Evolutionary conservation across 805 yeast genomes (phyloP).

Genomic region (Torulaspora franciscae): DNA sequence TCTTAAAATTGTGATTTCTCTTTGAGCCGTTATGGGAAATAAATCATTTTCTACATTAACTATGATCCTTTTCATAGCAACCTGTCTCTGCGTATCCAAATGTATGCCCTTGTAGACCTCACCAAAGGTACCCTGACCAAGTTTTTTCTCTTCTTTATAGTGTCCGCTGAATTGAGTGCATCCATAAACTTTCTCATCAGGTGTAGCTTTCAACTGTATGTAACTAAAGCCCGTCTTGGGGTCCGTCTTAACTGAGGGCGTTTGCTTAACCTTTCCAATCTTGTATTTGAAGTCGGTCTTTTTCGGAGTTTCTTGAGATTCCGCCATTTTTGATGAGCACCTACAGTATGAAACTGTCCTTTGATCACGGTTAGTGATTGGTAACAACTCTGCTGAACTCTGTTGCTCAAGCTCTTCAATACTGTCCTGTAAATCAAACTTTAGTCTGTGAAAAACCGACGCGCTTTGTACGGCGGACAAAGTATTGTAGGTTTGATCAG

Average conservation of each 20-base stretch:
- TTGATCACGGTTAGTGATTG: not conserved
- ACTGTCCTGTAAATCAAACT: not conserved
- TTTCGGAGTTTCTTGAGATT: conserved; percentile 1
- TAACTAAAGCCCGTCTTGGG: conserved; percentile 25
- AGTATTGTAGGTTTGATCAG: too few species aligned
- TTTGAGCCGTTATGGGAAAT: conserved; percentile 89
- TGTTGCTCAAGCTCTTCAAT: not conserved
- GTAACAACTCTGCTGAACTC: not conserved
- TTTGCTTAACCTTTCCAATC: conserved; percentile 35
- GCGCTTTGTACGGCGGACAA: not conserved
- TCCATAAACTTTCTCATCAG: conserved; percentile 31
- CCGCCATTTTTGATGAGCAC: conserved; percentile 1
- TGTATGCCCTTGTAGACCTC: conserved; percentile 76
- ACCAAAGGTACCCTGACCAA: conserved; percentile 87
- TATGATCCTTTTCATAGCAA: conserved; percentile 85
- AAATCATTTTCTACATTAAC: conserved; percentile 46
- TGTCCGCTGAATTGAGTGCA: conserved; percentile 30
- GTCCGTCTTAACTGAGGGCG: conserved; percentile 31
- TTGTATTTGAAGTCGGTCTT: conserved; percentile 28
- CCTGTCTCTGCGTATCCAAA: conserved; percentile 47
- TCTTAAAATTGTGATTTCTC: conserved; percentile 84
- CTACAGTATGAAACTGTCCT: not conserved
- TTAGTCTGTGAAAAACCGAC: not conserved
- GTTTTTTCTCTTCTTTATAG: conserved; percentile 40
- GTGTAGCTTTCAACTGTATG: conserved; percentile 26